Conservation (phyloP, 495 filamentous ascomycete genomes). For the Aspergillus campestris region DNA sequence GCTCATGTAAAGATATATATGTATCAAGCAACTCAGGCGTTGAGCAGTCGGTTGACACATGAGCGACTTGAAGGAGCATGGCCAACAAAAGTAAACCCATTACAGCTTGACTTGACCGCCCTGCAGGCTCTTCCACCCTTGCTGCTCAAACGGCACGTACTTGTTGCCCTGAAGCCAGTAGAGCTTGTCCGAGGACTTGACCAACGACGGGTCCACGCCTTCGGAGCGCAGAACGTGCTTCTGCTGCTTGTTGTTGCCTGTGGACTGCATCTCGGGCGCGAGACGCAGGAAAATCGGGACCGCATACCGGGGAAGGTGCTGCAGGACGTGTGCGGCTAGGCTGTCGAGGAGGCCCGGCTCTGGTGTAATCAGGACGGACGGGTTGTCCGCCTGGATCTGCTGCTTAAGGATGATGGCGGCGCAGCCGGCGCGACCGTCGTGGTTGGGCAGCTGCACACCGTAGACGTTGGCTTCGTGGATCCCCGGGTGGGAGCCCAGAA, state of each 20-base stretch:
- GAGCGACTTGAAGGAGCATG: background rate
- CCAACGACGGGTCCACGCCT: conserved; percentile 60
- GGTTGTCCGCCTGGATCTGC: conserved; percentile 23
- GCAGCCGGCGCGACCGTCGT: conserved; percentile 84
- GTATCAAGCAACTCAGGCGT: background rate
- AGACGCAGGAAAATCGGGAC: conserved; percentile 71
- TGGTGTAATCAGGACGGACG: conserved; percentile 21
- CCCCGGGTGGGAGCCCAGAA: conserved; percentile 55
- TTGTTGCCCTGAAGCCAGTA: conserved; percentile 57
- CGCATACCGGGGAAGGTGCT: conserved; percentile 62
- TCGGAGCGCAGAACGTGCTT: conserved; percentile 60
- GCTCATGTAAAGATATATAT: background rate
- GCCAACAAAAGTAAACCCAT: background rate
- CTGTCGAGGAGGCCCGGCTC: conserved; percentile 40
- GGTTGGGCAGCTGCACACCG: conserved; percentile 70
- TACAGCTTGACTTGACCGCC: conserved; percentile 49
- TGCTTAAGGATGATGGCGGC: conserved; percentile 56
- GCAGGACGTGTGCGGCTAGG: conserved; percentile 50
- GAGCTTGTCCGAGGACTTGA: conserved; percentile 49
- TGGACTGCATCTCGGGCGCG: conserved; percentile 51
- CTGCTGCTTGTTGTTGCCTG: conserved; percentile 84
- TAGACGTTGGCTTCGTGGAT: conserved; percentile 83
- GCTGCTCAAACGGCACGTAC: conserved; percentile 58
- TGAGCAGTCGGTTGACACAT: too few relatives aligned
- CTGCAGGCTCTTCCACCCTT: conserved; percentile 61